A percentile compares a stretch with the other conserved stretches of the same genome.
These are phyloP conservation scores for Neonectria hederae DNA, from an alignment of 2,329 filamentous ascomycete species.

Conservation along the genomic window DNA sequence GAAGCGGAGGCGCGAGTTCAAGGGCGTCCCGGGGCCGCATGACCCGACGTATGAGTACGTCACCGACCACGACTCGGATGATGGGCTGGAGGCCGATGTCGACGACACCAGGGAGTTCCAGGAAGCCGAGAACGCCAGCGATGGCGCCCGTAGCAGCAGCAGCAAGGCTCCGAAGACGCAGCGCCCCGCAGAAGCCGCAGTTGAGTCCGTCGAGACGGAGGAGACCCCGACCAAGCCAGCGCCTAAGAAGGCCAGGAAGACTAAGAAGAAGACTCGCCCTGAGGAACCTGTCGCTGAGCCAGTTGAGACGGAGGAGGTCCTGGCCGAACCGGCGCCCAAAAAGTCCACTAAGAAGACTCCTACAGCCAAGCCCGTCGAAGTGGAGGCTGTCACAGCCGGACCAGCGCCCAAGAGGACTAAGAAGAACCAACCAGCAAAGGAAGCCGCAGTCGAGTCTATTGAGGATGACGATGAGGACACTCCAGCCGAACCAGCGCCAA, in stretches of 20 bases:
- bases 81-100: constrained; percentile 30
- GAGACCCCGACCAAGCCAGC: no score
- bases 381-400: background rate
- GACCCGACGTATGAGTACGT: constrained; percentile 35
- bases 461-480: background rate
- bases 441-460: background rate
- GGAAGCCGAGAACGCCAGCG: background rate
- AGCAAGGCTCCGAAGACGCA: background rate
- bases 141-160: background rate
- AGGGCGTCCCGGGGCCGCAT: background rate
- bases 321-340: background rate
- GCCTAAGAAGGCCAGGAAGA: no score
- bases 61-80: constrained; percentile 34
- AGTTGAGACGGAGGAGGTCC: background rate
- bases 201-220: no score
- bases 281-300: background rate
- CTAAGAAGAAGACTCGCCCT: background rate
- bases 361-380: background rate
- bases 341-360: background rate
- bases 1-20: background rate
- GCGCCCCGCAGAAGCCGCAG: background rate
- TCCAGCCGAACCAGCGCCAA: background rate
- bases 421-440: background rate
- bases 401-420: background rate
- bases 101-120: constrained; percentile 28